phyloP scores from a whole-genome alignment of 176 grass and related monocot genomes.

The Cocos nucifera region DNA sequence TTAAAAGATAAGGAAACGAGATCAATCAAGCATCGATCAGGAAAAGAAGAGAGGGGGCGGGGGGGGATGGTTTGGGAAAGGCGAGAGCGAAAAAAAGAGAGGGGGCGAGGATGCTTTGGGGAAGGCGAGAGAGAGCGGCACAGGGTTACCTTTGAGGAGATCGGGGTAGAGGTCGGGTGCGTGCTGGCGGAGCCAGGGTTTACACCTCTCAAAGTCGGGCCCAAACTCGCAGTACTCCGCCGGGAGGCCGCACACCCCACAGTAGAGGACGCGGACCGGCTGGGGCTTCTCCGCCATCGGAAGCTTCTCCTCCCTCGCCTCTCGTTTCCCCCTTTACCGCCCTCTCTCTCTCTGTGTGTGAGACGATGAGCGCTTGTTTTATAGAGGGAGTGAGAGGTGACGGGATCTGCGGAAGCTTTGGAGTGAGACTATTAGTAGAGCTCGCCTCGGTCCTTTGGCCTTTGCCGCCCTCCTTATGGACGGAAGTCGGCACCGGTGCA shows the following conservation, averaged over 20 bases:
- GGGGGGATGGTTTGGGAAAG: too few relatives aligned
- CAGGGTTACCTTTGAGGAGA: constrained; percentile 28
- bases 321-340: not conserved
- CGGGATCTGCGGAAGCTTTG: too few relatives aligned
- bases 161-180: constrained; percentile 84
- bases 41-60: not conserved
- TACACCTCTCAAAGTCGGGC: constrained; percentile 97
- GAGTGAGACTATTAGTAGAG: too few relatives aligned
- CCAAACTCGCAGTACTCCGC: constrained; percentile 99
- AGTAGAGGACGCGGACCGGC: constrained; percentile 73
- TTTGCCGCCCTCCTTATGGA: too few relatives aligned
- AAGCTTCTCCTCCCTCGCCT: constrained; percentile 1
- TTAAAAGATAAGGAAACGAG: not conserved
- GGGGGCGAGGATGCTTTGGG: not conserved
- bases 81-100: not conserved
- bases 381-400: too few relatives aligned
- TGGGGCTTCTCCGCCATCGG: constrained; percentile 65
- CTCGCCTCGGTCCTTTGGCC: too few relatives aligned
- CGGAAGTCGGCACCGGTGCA: too few relatives aligned
- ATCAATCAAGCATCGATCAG: constrained; percentile 4
- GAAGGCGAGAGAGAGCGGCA: not conserved
- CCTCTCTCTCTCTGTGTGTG: not conserved
- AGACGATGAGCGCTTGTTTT: too few relatives aligned
- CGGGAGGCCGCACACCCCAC: constrained; percentile 75
- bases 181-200: constrained; percentile 84